Base-by-base conservation (phyloP, 2,329 filamentous ascomycete species). In the Rhinocladiella mackenziei region DNA sequence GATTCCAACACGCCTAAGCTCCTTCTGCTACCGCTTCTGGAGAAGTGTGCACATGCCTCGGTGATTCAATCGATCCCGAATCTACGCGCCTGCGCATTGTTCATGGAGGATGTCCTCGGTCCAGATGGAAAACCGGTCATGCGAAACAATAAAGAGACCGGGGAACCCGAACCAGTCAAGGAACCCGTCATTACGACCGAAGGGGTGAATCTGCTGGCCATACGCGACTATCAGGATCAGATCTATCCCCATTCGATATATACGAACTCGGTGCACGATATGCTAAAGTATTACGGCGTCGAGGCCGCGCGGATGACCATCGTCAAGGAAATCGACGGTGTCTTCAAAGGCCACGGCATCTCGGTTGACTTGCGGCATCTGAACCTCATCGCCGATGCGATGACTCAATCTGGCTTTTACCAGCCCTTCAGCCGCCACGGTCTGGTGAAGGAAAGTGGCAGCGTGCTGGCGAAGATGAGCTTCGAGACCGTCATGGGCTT, bases 401-500 rank as follows among this genome's bases (percentile, higher is more conserved):
- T 98, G 92, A 98, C 92, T n/a, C 79, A 91, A 40, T 83, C 82
- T 48, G 92, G 92, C 55, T 82, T 80, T 1, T 98, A 94, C 70
- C 85, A 82, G 35, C 83, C 92, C 1, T 98, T 98, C 71, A 95
- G 87, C 68, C 84, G 92, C 36, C 94, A 86, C 62, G 92, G 91
- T 1, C 73, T 98, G 29, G 66, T 72, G 49, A 82, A 81, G 61
- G 82, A 86, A 54, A 89, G 87, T 60, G 83, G 91, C 19, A 89
- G 83, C 55, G 89, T 92, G 0, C 91, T 98, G 58, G 91, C 92
- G 68, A 97, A 97, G 76, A 97, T 97, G 91, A 94, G 87, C 65
- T 98, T 97, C 70, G 92, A 98, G 76, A 98, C 92, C 3, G 98
- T 92, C 2, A 78, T 97, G 28, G 83, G 85, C 1, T 96, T 96